Evolutionary conservation across 192 early-diverging fungal genomes (phyloP), one percentile per base, ranked within the genome.

Genomic region (Umbelopsis sp.): DNA sequence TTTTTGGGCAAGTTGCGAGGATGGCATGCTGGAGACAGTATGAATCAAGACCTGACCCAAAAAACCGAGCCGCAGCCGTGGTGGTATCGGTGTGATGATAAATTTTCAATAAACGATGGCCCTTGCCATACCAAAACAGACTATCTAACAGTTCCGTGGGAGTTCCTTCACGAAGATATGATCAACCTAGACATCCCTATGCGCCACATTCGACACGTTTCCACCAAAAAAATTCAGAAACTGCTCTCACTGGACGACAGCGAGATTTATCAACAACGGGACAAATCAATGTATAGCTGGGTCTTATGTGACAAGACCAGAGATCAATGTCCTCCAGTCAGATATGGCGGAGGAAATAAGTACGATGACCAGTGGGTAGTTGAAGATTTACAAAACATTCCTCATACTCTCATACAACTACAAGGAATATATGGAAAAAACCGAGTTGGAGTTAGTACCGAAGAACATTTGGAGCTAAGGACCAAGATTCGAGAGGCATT

Each of bases 1-100:
- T 82, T 83, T 46, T 66, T 88, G 10, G 86, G 86, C 1, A 74
- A 73, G 16, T 75, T 81, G 13, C 71, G 77, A 0, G 81, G 81
- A 15, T 87, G 84, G 84, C 78, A 68, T 21, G 21, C 46, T 8
- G 73, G 73, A 41, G 71, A 77, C 47, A 72, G 74, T 66, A 68
- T 88, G 16, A 51, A 71, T 16, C 64, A 77, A 21, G 66, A 78
- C 20, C 71, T 86, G 68, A 65, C 45, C 18, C 64, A 75, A 53
- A 45, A 80, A 33, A 80, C 79, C 10, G 79, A 80, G 25, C 80
- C 78, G 25, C 55, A 35, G 15, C 30, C 55, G 72, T 68, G 30
- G 80, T 83, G 77, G 80, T 72, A 46, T 66, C 72, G 44, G 76
- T 83, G 13, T 25, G 71, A 67, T 20, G 69, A 37, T 75, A 80